phyloP scores from a whole-genome alignment of 2,329 filamentous ascomycete genomes.

The Fusarium transvaalense region DNA sequence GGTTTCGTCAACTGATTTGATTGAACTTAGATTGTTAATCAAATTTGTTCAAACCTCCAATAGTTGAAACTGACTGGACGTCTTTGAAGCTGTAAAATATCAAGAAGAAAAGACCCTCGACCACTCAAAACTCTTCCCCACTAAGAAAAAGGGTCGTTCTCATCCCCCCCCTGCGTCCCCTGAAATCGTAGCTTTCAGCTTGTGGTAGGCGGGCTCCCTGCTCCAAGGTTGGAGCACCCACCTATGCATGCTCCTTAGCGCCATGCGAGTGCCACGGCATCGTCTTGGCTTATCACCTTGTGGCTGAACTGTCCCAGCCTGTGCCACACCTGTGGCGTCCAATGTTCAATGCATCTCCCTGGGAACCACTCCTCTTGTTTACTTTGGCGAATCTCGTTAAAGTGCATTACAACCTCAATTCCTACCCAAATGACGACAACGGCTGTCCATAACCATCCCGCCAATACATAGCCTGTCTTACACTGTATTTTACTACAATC shows the following conservation, averaged over 20 bases:
- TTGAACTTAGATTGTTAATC: background rate
- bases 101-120: background rate
- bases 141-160: conserved; percentile 31
- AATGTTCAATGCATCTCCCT: conserved; percentile 40
- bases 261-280: conserved; percentile 42
- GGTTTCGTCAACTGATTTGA: background rate
- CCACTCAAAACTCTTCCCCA: conserved; percentile 29
- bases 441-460: conserved; percentile 26
- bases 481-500: conserved; percentile 1
- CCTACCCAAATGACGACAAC: conserved; percentile 38
- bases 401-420: conserved; percentile 35
- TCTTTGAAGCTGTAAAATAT: conserved; percentile 16
- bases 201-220: conserved; percentile 19
- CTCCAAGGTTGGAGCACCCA: conserved; percentile 22
- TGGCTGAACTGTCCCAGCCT: conserved; percentile 21
- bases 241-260: conserved; percentile 38
- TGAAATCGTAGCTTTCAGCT: conserved; percentile 33
- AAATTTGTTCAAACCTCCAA: background rate
- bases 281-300: conserved; percentile 29
- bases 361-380: conserved; percentile 47
- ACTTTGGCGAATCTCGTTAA: conserved; percentile 38
- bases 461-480: conserved; percentile 7
- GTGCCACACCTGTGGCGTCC: conserved; percentile 21
- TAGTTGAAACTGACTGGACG: background rate
- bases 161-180: conserved; percentile 32